These are phyloP conservation scores for Boletus sp. DNA, from an alignment of 768 basidiomycete species.

Conservation along the genomic window DNA sequence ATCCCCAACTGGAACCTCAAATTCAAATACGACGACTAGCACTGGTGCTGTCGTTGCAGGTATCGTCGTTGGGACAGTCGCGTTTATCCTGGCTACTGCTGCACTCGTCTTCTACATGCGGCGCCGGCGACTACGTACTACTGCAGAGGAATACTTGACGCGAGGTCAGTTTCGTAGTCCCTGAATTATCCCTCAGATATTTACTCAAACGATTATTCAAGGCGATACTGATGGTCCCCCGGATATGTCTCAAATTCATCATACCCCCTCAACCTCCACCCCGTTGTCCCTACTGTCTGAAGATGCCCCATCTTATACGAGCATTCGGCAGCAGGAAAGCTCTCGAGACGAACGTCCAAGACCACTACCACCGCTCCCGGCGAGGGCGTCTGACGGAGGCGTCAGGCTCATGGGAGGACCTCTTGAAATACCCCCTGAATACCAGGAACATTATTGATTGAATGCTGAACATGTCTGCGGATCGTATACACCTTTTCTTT, in stretches of 20 bases:
- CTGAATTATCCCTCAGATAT: no score
- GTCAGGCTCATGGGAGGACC: neutral
- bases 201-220: no score
- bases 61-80: neutral
- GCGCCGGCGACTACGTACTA: neutral
- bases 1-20: neutral
- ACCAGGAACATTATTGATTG: neutral
- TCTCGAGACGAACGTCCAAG: neutral
- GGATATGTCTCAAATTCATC: neutral
- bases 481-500: neutral
- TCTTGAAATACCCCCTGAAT: neutral
- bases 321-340: neutral
- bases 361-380: neutral
- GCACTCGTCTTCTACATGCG: neutral
- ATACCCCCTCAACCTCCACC: neutral
- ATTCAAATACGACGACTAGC: neutral
- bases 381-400: conserved; percentile 4
- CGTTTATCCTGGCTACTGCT: neutral
- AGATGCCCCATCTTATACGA: neutral
- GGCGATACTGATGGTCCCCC: neutral
- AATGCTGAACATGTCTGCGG: neutral
- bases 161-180: no score
- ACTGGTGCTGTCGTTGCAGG: neutral
- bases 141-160: neutral
- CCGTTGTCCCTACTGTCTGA: no score